A percentile compares a stretch with the other conserved stretches of the same genome.
These are phyloP conservation scores for Plasmopara muralis DNA, from an alignment of 352 stramenopile genomes.

Conservation along the genomic window DNA sequence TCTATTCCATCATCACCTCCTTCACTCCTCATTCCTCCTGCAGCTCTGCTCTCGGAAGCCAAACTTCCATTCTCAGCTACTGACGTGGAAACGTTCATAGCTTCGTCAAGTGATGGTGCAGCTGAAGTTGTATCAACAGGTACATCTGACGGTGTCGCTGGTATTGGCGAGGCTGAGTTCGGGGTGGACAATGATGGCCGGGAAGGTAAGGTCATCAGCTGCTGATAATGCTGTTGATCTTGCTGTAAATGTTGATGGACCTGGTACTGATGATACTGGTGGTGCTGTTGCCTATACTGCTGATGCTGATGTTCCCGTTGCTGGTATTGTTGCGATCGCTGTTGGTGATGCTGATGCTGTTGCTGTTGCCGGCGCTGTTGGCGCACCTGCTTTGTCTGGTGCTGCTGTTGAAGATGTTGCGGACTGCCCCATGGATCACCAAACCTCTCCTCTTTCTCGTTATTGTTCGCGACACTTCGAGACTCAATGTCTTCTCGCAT, in stretches of 20 bases:
- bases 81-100: constrained; percentile 8
- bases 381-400: constrained; percentile 12
- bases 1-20: constrained; percentile 43
- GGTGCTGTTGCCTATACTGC: constrained; percentile 13
- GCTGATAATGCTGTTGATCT: constrained; percentile 18
- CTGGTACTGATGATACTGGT: constrained; percentile 24
- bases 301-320: constrained; percentile 17
- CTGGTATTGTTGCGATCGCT: constrained; percentile 15
- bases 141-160: constrained; percentile 8
- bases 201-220: constrained; percentile 17
- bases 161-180: constrained; percentile 12
- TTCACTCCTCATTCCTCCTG: constrained; percentile 27
- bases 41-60: constrained; percentile 6
- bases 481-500: constrained; percentile 15
- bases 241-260: constrained; percentile 13
- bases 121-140: constrained; percentile 4
- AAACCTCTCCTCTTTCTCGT: constrained; percentile 5
- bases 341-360: constrained; percentile 23
- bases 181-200: constrained; percentile 17
- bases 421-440: constrained; percentile 13
- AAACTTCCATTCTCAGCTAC: constrained; percentile 2
- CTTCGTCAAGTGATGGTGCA: constrained; percentile 3
- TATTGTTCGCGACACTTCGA: constrained; percentile 14
- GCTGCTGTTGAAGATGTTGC: constrained; percentile 23
- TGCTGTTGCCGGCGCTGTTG: constrained; percentile 19